Evolutionary conservation across 2,329 filamentous ascomycete species (phyloP).

Genomic region (Sclerotinia borealis): DNA sequence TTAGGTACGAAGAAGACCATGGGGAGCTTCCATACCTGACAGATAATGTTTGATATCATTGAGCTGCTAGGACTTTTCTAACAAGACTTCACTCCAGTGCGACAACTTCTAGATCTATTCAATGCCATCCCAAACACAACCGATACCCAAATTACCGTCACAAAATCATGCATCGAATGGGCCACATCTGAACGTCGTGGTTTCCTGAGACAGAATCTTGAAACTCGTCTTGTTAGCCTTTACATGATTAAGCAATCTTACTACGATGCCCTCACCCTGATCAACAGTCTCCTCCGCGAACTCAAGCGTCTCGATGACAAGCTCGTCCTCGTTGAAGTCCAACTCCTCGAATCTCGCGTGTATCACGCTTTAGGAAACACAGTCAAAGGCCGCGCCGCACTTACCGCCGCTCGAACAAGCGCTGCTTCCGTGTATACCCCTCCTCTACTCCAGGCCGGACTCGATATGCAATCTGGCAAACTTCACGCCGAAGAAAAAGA

Average conservation of each 20-base stretch:
- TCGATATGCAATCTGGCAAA: slow-evolving; percentile 99
- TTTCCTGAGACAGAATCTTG: slow-evolving; percentile 96
- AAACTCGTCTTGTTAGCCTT: slow-evolving; percentile 86
- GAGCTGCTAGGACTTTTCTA: background rate
- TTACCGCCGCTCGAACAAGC: slow-evolving; percentile 90
- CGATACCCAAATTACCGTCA: slow-evolving; percentile 90
- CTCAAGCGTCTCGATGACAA: slow-evolving; percentile 98
- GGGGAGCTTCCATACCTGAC: background rate
- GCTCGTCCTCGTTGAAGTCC: slow-evolving; percentile 93
- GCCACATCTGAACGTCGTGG: slow-evolving; percentile 88
- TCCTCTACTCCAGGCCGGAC: slow-evolving; percentile 85
- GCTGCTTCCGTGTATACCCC: slow-evolving; percentile 97
- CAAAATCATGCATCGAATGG: slow-evolving; percentile 99
- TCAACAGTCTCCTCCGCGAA: slow-evolving; percentile 93
- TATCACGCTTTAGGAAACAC: slow-evolving; percentile 98
- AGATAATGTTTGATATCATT: background rate
- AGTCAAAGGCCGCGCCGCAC: slow-evolving; percentile 86
- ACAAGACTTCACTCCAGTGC: slow-evolving; percentile 53
- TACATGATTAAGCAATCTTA: slow-evolving; percentile 98
- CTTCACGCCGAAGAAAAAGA: slow-evolving; percentile 97
- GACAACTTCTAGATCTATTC: slow-evolving; percentile 94
- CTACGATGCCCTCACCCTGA: slow-evolving; percentile 93
- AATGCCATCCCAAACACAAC: slow-evolving; percentile 87
- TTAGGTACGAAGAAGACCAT: slow-evolving; percentile 58
- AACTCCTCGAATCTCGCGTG: slow-evolving; percentile 91